These are phyloP conservation scores for Linaria vulgaris DNA, from an alignment of 257 asterid genomes.

Conservation along the genomic window DNA sequence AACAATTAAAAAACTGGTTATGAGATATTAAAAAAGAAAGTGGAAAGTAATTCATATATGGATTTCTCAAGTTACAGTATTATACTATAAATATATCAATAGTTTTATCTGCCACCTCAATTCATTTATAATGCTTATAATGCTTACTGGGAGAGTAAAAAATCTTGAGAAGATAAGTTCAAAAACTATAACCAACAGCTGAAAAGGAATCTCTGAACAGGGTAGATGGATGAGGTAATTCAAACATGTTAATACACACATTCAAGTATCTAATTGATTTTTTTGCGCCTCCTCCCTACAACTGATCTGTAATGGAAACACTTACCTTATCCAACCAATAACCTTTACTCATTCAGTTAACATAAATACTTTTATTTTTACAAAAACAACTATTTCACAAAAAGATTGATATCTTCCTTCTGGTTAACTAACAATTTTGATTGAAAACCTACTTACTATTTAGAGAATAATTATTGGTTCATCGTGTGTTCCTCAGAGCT, in stretches of 20 bases:
- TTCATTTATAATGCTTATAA: not conserved
- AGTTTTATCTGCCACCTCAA: not conserved
- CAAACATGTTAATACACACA: not conserved
- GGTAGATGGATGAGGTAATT: not conserved
- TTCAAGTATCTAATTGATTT: not conserved
- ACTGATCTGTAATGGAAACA: not conserved
- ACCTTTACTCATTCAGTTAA: not conserved
- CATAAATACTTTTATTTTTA: not conserved
- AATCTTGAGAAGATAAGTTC: not conserved
- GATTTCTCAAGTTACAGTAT: slow-evolving; percentile 7
- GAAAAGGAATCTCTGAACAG: not conserved
- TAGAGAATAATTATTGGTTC: not conserved
- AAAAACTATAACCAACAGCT: not conserved
- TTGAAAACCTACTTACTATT: not conserved
- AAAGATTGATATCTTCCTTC: not conserved
- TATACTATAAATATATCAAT: not conserved
- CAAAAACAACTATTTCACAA: not conserved
- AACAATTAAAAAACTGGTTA: slow-evolving; percentile 6
- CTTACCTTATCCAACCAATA: not conserved
- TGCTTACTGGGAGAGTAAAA: not conserved
- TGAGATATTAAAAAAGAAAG: not conserved
- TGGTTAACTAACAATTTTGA: not conserved
- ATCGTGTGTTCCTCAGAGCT: not conserved
- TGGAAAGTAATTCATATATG: not conserved
- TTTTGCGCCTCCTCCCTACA: not conserved